phyloP scores from a whole-genome alignment of 148 eudicot genomes.

The Talinum fruticosum region DNA sequence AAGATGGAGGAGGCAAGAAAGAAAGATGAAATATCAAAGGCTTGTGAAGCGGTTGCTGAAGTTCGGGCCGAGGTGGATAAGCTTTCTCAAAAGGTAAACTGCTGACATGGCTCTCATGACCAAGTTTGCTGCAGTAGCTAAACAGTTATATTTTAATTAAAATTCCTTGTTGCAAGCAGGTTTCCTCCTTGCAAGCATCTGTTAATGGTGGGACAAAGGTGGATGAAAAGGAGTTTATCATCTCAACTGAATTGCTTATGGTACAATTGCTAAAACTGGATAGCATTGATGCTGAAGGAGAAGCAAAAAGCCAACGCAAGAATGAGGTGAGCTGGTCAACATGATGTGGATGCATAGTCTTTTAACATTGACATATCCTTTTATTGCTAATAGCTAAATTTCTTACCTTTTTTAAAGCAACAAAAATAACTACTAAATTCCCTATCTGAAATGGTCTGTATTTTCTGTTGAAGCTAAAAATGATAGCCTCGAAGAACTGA shows the following conservation, averaged over 20 bases:
- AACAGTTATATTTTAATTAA: slow-evolving; percentile 6
- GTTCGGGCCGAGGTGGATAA: slow-evolving; percentile 70
- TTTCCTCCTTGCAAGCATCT: slow-evolving; percentile 52
- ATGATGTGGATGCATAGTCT: background rate
- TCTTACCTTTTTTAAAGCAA: too few species aligned
- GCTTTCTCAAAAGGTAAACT: slow-evolving; percentile 63
- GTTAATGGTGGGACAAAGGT: slow-evolving; percentile 58
- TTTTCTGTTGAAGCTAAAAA: background rate
- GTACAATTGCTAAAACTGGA: slow-evolving; percentile 79
- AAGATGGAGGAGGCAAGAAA: slow-evolving; percentile 49
- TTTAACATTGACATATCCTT: background rate
- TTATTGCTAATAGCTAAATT: background rate
- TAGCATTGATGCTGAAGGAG: slow-evolving; percentile 81
- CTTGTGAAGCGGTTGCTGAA: slow-evolving; percentile 56
- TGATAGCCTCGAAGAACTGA: background rate
- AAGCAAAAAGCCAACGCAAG: slow-evolving; percentile 66
- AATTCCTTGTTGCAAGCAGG: slow-evolving; percentile 38
- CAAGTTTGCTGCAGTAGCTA: background rate
- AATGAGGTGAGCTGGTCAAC: slow-evolving; percentile 51
- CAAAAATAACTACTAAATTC: too few species aligned
- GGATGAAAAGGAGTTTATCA: slow-evolving; percentile 56
- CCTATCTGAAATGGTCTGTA: background rate
- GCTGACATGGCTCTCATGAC: background rate
- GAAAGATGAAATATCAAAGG: slow-evolving; percentile 44
- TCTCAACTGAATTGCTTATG: slow-evolving; percentile 72